phyloP scores from a whole-genome alignment of 345 rosid genomes.

The Citrus trifoliata region DNA sequence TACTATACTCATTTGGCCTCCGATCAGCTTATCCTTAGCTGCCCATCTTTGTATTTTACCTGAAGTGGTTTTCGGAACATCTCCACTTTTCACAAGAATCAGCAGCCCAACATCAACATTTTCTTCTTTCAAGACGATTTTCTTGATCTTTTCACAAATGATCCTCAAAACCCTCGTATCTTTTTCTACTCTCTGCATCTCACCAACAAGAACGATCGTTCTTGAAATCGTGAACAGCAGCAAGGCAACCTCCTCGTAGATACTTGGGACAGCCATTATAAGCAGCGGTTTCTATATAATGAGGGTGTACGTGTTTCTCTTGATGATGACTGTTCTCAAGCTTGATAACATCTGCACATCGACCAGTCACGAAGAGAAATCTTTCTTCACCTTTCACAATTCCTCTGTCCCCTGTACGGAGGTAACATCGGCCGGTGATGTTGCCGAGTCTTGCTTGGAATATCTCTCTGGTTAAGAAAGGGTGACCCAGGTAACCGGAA shows the following conservation, averaged over 20 bases:
- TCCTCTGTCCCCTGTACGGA: slow-evolving; percentile 58
- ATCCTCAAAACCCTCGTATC: slow-evolving; percentile 18
- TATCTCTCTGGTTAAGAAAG: slow-evolving; percentile 37
- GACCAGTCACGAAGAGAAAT: slow-evolving; percentile 50
- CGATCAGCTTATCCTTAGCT: slow-evolving; percentile 32
- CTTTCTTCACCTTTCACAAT: slow-evolving; percentile 45
- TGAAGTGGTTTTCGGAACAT: slow-evolving; percentile 56
- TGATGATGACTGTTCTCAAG: slow-evolving; percentile 15
- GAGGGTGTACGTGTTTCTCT: slow-evolving; percentile 49
- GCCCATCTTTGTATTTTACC: slow-evolving; percentile 63
- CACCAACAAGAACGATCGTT: slow-evolving; percentile 38
- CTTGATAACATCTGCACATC: slow-evolving; percentile 43
- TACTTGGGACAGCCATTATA: slow-evolving; percentile 29
- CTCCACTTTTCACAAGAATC: slow-evolving; percentile 40
- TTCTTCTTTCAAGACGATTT: slow-evolving; percentile 30
- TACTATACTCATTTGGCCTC: slow-evolving; percentile 31
- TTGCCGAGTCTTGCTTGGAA: slow-evolving; percentile 40
- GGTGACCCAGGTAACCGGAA: slow-evolving; percentile 54
- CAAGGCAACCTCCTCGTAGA: slow-evolving; percentile 53
- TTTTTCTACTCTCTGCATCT: slow-evolving; percentile 37
- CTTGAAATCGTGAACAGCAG: slow-evolving; percentile 37
- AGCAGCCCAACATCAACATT: slow-evolving; percentile 37
- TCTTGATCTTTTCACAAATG: slow-evolving; percentile 36
- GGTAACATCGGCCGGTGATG: slow-evolving; percentile 23
- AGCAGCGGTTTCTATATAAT: slow-evolving; percentile 50